Evolutionary conservation across 371 early-diverging fungal genomes (phyloP), one percentile per base, ranked within the genome.

Genomic region (Rhizopus stolonifer): DNA sequence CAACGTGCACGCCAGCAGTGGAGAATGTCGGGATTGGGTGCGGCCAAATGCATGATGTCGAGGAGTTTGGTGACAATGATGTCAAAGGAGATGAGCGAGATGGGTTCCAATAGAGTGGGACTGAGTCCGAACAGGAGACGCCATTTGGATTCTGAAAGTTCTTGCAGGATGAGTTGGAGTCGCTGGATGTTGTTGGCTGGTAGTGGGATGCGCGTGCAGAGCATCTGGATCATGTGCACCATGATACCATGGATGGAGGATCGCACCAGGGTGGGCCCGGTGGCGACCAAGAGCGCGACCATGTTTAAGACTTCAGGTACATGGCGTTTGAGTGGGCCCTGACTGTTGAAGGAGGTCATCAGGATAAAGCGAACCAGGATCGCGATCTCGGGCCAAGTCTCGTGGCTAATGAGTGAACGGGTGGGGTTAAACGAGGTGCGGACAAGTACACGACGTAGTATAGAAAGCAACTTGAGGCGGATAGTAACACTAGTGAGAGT

Each of bases 1-100:
- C 94, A 95, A 19, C 93, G 81, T 8, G 93, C 82, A 54, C 90
- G 83, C 86, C 93, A 91, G 14, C 75, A 78, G 55, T 87, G 87
- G 3, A 84, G 80, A 18, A 86, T 82, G 55, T 86, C 85, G 54
- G 74, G 67, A 14, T 81, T 79, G 5, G 84, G 84, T 0, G 92
- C 88, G 0, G 90, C 88, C 52, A 74, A 81, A 14, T 74, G 72
- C 60, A 93, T 80, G 7, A 91, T 85, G 25, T 90, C 87, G 55
- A 88, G 65, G 36, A 95, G 66, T 18, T 81, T 75, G 53, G 80
- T 80, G 19, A 90, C 84, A 58, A 94, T 85, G 19, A 77, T 73
- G 56, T 90, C 92, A 38, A 94, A 70, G 33, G 86, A 87, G 0
- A 73, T 61, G 11, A 91, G 68, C 3, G 87, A 80, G 56, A 88